Percentiles rank a stretch among this genome's conserved stretches.
Conservation (phyloP, 2,329 filamentous ascomycete species). For the Polytolypa hystricis region DNA sequence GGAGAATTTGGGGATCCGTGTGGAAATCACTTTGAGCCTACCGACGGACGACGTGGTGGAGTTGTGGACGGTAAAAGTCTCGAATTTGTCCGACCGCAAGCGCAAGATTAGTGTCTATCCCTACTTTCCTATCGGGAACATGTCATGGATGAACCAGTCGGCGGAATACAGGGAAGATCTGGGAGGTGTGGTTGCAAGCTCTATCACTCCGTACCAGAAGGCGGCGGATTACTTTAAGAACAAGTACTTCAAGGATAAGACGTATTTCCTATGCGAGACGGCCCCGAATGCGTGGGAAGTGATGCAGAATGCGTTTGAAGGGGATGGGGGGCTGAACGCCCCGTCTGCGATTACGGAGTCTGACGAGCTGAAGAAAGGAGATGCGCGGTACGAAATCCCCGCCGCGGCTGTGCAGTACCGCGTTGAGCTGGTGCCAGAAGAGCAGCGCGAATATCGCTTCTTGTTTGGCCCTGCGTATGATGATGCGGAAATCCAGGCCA, state of each 20-base stretch:
- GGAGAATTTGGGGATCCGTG: constrained; percentile 39
- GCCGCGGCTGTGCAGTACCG: constrained; percentile 45
- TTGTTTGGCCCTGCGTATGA: constrained; percentile 46
- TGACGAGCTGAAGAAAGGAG: constrained; percentile 32
- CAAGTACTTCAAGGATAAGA: constrained; percentile 47
- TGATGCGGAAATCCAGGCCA: constrained; percentile 37
- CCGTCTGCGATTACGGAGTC: constrained; percentile 34
- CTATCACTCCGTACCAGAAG: constrained; percentile 48
- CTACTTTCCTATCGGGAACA: constrained; percentile 49
- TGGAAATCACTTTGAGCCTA: constrained; percentile 36
- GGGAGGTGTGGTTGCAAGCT: constrained; percentile 41
- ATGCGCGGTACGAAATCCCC: constrained; percentile 47
- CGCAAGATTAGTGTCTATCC: constrained; percentile 44
- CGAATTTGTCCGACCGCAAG: constrained; percentile 27
- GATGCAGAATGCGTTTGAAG: constrained; percentile 43
- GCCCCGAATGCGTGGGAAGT: constrained; percentile 43
- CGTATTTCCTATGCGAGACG: constrained; percentile 46
- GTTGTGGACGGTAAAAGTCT: constrained; percentile 44
- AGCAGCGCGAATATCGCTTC: constrained; percentile 41
- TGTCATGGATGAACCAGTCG: constrained; percentile 53
- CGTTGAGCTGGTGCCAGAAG: constrained; percentile 28
- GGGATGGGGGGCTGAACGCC: constrained; percentile 44
- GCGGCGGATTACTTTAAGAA: constrained; percentile 47
- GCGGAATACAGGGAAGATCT: constrained; percentile 42
- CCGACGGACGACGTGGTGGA: constrained; percentile 46